Conservation (phyloP, 2,329 filamentous ascomycete species). For the Trichoderma afroharzianum region DNA sequence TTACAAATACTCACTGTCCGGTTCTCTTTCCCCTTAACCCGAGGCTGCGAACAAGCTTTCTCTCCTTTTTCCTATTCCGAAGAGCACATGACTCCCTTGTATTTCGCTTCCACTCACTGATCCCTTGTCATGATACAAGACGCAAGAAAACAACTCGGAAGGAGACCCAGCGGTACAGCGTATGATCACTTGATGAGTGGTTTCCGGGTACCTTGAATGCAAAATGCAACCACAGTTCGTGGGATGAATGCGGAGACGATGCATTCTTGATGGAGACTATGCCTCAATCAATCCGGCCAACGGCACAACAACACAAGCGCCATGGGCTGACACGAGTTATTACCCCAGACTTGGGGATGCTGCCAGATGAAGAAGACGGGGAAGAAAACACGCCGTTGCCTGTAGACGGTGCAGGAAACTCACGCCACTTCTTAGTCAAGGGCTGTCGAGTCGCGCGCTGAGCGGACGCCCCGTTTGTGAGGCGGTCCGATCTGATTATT, state of each 20-base stretch:
- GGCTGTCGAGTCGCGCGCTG: not conserved
- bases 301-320: not conserved
- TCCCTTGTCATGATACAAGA: not conserved
- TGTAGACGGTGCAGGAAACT: not conserved
- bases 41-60: not conserved
- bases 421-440: conserved; percentile 2
- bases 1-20: not conserved
- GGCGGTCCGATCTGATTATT: not conserved
- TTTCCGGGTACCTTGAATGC: not conserved
- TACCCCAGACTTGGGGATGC: not conserved
- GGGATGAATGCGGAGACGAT: not conserved
- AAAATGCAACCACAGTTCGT: not conserved
- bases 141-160: conserved; percentile 7
- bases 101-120: conserved; percentile 1
- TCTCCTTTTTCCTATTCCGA: not conserved
- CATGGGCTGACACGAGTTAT: not conserved
- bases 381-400: not conserved
- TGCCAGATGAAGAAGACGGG: not conserved
- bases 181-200: conserved; percentile 1
- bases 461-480: conserved; percentile 11
- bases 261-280: not conserved
- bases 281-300: not conserved
- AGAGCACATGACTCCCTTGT: conserved; percentile 5
- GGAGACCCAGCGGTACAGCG: not conserved
- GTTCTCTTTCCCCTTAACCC: not conserved